A percentile compares a stretch with the other conserved stretches of the same genome.
These are phyloP conservation scores for Eucalyptus viminalis DNA, from an alignment of 345 rosid species.

Conservation along the genomic window DNA sequence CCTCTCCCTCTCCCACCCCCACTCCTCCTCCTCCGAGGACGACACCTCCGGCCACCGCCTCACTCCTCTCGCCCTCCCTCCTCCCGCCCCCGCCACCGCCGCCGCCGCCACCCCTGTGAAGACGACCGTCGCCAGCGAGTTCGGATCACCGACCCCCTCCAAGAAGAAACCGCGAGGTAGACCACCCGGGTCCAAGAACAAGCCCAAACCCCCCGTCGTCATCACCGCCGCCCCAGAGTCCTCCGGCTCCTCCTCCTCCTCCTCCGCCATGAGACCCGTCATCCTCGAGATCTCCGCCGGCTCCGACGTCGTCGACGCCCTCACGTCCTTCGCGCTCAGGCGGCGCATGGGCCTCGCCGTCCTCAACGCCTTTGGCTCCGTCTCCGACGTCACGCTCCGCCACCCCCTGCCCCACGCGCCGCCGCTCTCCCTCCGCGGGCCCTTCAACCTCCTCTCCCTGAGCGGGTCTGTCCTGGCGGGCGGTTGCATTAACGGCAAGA, in stretches of 20 bases:
- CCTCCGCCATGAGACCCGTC: constrained; percentile 24
- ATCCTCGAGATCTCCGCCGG: constrained; percentile 45
- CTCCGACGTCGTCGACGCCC: constrained; percentile 21
- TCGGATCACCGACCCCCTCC: background rate
- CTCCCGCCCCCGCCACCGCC: background rate
- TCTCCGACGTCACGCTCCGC: constrained; percentile 30
- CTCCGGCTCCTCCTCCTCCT: constrained; percentile 3
- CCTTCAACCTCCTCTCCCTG: constrained; percentile 28
- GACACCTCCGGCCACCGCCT: constrained; percentile 19
- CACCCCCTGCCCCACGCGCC: constrained; percentile 23
- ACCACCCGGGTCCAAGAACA: constrained; percentile 53
- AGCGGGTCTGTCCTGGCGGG: constrained; percentile 21
- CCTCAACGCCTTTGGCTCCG: constrained; percentile 30
- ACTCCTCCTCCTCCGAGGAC: constrained; percentile 4
- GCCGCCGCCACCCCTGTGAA: background rate
- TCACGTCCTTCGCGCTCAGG: constrained; percentile 17
- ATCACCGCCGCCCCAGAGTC: constrained; percentile 5
- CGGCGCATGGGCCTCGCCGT: constrained; percentile 12
- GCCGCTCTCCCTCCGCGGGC: constrained; percentile 24
- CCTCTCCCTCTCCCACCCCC: constrained; percentile 10
- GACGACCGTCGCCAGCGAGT: background rate
- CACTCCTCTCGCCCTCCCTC: background rate
- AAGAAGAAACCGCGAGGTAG: constrained; percentile 31
- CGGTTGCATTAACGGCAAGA: background rate
- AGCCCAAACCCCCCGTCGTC: constrained; percentile 35